Conservation (phyloP, 192 early-diverging fungal genomes). For the Backusella liffmaniae region DNA sequence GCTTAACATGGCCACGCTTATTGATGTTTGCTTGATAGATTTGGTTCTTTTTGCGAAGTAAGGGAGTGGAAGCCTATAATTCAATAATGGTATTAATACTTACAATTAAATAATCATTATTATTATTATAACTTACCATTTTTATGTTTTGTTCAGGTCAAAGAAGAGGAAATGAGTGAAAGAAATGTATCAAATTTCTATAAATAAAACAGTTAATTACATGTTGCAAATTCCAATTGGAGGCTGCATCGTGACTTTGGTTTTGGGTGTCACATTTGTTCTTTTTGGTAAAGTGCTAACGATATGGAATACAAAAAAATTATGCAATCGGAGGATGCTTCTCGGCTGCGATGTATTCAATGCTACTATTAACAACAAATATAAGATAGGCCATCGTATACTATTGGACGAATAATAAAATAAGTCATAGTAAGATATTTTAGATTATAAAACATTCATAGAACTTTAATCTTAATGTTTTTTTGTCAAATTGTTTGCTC, state of each 20-base stretch:
- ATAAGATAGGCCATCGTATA: not conserved
- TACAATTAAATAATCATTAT: not conserved
- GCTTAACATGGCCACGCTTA: slow-evolving; percentile 38
- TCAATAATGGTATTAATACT: not conserved
- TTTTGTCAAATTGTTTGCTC: not conserved
- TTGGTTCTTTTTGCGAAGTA: slow-evolving; percentile 37
- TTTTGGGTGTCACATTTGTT: not conserved
- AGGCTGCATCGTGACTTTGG: not conserved
- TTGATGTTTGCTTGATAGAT: slow-evolving; percentile 35
- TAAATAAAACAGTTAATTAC: not conserved
- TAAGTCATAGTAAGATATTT: not conserved
- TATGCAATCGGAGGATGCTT: not conserved
- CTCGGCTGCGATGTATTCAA: too few relatives aligned
- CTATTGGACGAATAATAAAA: not conserved
- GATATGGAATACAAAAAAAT: not conserved
- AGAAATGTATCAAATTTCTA: not conserved
- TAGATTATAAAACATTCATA: not conserved
- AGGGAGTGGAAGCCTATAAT: slow-evolving; percentile 27
- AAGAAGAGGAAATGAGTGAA: not conserved
- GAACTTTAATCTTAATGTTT: not conserved
- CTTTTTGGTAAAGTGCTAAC: not conserved
- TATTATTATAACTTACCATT: not conserved
- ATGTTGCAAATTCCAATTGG: slow-evolving; percentile 3
- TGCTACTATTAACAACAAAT: not conserved
- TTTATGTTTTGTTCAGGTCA: not conserved